Conservation (phyloP, 176 grass and related monocot species). For the Oryza meyeriana region DNA sequence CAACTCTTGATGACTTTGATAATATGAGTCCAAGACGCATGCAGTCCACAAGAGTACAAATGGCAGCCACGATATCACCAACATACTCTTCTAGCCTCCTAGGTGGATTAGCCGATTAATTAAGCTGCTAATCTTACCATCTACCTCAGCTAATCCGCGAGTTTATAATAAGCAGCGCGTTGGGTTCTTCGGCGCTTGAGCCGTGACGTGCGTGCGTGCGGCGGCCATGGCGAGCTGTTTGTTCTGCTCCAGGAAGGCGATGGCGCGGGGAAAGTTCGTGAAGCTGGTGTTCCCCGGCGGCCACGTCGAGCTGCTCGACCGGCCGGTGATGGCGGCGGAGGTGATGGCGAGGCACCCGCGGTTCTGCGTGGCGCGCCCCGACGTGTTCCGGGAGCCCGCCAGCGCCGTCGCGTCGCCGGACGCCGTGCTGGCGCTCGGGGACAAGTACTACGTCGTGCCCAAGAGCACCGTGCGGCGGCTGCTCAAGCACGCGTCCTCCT, state of each 20-base stretch:
- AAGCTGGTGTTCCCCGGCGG: slow-evolving; percentile 58
- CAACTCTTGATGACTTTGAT: neutral
- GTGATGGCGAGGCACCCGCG: slow-evolving; percentile 52
- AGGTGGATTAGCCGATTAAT: neutral
- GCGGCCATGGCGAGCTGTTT: slow-evolving; percentile 40
- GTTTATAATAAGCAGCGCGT: slow-evolving; percentile 11
- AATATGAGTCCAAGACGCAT: slow-evolving; percentile 6
- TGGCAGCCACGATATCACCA: slow-evolving; percentile 28
- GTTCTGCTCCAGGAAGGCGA: slow-evolving; percentile 25
- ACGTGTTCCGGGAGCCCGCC: slow-evolving; percentile 50
- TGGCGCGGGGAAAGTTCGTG: slow-evolving; percentile 16
- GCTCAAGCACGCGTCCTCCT: neutral
- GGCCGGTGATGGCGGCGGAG: slow-evolving; percentile 40
- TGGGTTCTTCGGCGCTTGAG: neutral
- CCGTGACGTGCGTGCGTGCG: too few species aligned
- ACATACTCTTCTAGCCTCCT: slow-evolving; percentile 1
- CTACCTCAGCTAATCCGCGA: neutral
- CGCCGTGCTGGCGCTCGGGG: slow-evolving; percentile 32
- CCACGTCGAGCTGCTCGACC: slow-evolving; percentile 52
- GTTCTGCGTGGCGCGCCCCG: slow-evolving; percentile 50
- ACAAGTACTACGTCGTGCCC: slow-evolving; percentile 60
- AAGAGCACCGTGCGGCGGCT: slow-evolving; percentile 51
- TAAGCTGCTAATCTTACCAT: neutral
- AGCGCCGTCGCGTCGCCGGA: slow-evolving; percentile 42
- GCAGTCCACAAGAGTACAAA: slow-evolving; percentile 8